These are phyloP conservation scores for Alnus glutinosa DNA, from an alignment of 306 rosid genomes.

Conservation along the genomic window DNA sequence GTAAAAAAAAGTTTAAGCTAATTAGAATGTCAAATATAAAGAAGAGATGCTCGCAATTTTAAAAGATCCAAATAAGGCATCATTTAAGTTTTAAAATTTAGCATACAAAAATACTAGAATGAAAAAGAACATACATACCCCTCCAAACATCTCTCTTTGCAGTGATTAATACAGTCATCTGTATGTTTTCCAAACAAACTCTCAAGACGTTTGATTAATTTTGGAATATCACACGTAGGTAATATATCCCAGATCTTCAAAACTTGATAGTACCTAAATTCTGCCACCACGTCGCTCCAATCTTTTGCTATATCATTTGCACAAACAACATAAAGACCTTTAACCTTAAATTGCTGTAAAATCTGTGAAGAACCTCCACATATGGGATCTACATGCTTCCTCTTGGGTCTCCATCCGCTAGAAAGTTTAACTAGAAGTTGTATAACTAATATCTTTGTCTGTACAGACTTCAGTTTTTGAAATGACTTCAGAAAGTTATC, in stretches of 20 bases:
- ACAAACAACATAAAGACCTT: conserved; percentile 46
- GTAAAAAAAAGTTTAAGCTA: not conserved
- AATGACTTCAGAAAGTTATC: conserved; percentile 71
- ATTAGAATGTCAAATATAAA: not conserved
- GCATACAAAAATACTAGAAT: not conserved
- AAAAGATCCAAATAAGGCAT: not conserved
- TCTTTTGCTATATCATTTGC: conserved; percentile 60
- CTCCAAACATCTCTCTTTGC: conserved; percentile 51
- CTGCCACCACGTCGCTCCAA: conserved; percentile 38
- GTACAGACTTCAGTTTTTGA: conserved; percentile 36
- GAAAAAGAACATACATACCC: conserved; percentile 42
- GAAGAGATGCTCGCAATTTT: too few relatives aligned
- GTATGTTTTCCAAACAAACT: conserved; percentile 54
- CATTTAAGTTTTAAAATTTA: not conserved
- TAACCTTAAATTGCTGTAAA: conserved; percentile 60
- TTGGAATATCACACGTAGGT: conserved; percentile 53
- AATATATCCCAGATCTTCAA: conserved; percentile 74
- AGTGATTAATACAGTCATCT: conserved; percentile 47
- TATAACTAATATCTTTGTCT: conserved; percentile 45
- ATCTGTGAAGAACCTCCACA: conserved; percentile 50
- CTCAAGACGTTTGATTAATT: conserved; percentile 56
- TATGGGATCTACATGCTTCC: conserved; percentile 22
- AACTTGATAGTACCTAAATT: conserved; percentile 44
- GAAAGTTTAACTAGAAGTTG: conserved; percentile 63
- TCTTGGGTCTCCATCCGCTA: conserved; percentile 68